Base-by-base conservation (phyloP, 345 rosid species). In the Noccaea caerulescens region DNA sequence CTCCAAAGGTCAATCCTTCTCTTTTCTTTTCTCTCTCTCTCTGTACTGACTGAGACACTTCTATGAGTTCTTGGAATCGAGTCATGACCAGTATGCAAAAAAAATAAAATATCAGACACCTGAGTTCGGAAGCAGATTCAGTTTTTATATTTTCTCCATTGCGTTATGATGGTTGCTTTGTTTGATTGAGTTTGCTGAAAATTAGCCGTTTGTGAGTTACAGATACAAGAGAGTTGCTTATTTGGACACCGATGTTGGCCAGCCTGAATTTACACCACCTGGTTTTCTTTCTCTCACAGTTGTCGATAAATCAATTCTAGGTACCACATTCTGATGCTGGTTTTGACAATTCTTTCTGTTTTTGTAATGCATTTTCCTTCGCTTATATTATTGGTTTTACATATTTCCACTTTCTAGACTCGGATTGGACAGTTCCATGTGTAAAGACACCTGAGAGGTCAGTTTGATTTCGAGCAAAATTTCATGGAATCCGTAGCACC, bases 161-260 rank as follows among this genome's bases (percentile, higher is more conserved):
- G 61, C 52, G 34, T 6, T 60, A 42, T 45, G 4, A 37, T 12
- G 25, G 37, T 20, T 53, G 42, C 61, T 27, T 30, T 41, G 32
- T 68, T 30, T 44, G 36, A 23, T 8, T 44, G 36, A 36, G 8
- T 46, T 57, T 20, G 38, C 57, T 46, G 12, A 69, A 20, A n/a
- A n/a, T n/a, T n/a, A n/a, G n/a, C n/a, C 63, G 9, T 43, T 34
- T 55, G 23, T 63, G 50, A 57, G 76, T 70, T 76, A 72, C 87
- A 92, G 99, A 72, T 90, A 86, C 73, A 84, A 70, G 65, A 89
- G 78, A 72, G 96, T 88, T 20, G 96, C 88, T 54, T 94, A 84
- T 78, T 85, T 92, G 89, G 98, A 94, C 79, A 84, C 88, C 0
- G 99, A 94, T 81, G 96, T 88, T 72, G 99, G 99, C 54, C 98